Conservation (phyloP, 164 flowering plant genomes). For the Dillenia turbinata region DNA sequence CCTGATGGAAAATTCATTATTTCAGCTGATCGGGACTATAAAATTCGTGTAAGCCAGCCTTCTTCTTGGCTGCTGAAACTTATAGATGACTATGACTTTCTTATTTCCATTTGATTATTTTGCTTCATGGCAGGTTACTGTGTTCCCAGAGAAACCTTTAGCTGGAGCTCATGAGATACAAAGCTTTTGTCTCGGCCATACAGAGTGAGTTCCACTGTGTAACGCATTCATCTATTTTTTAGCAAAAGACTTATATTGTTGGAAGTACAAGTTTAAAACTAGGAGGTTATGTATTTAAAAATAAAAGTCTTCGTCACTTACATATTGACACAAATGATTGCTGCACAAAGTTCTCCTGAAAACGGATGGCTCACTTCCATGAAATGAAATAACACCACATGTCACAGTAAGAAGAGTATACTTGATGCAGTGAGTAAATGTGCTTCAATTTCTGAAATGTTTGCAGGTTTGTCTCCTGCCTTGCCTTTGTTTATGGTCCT, state of each 20-base stretch:
- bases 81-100: neutral
- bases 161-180: conserved; percentile 94
- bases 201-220: conserved; percentile 54
- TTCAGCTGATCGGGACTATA: conserved; percentile 92
- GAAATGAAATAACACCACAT: no score
- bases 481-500: conserved; percentile 44
- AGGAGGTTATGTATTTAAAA: no score
- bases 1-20: conserved; percentile 76
- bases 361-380: no score
- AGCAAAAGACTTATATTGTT: neutral
- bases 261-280: no score
- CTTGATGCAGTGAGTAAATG: no score
- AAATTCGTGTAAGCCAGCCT: conserved; percentile 71
- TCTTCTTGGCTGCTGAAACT: neutral
- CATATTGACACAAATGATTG: no score
- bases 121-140: conserved; percentile 58
- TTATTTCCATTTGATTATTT: neutral
- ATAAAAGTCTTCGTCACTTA: no score
- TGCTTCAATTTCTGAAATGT: no score
- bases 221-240: neutral
- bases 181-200: conserved; percentile 92
- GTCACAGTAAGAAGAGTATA: no score
- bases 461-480: conserved; percentile 55
- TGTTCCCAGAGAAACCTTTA: conserved; percentile 65
- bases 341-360: no score